phyloP scores from a whole-genome alignment of 1,139 yeast species.

The Protomyces macrosporus region DNA sequence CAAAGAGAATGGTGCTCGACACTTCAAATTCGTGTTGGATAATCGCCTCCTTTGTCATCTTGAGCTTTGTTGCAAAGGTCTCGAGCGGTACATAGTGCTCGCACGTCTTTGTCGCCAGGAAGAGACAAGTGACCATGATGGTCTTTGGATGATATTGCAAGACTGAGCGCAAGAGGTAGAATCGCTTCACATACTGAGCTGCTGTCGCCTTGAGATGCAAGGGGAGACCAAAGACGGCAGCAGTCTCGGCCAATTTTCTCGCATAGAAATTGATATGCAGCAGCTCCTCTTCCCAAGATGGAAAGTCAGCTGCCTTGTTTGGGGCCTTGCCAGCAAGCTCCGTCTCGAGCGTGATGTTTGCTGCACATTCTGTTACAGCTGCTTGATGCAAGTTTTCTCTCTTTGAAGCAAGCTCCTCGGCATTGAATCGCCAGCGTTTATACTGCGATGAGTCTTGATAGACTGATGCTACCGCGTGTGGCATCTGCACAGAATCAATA shows the following conservation, averaged over 20 bases:
- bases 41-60: conserved; percentile 38
- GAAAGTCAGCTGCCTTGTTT: conserved; percentile 37
- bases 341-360: conserved; percentile 37
- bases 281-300: conserved; percentile 38
- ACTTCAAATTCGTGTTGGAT: conserved; percentile 73
- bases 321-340: conserved; percentile 37
- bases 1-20: conserved; percentile 68
- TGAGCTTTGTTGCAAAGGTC: conserved; percentile 57
- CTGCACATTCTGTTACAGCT: conserved; percentile 46
- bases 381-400: conserved; percentile 50
- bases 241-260: conserved; percentile 6
- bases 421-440: conserved; percentile 75
- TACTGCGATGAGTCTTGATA: conserved; percentile 84
- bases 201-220: conserved; percentile 70
- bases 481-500: not conserved
- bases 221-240: conserved; percentile 34
- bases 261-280: conserved; percentile 38
- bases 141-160: conserved; percentile 85
- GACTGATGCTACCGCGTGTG: conserved; percentile 36
- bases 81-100: conserved; percentile 82
- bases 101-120: conserved; percentile 87
- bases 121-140: conserved; percentile 75
- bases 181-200: conserved; percentile 70
- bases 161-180: conserved; percentile 70
- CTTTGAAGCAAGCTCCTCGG: conserved; percentile 48